Evolutionary conservation across 345 rosid genomes (phyloP), one percentile per base, ranked within the genome.

Genomic region (Aethionema arabicum): DNA sequence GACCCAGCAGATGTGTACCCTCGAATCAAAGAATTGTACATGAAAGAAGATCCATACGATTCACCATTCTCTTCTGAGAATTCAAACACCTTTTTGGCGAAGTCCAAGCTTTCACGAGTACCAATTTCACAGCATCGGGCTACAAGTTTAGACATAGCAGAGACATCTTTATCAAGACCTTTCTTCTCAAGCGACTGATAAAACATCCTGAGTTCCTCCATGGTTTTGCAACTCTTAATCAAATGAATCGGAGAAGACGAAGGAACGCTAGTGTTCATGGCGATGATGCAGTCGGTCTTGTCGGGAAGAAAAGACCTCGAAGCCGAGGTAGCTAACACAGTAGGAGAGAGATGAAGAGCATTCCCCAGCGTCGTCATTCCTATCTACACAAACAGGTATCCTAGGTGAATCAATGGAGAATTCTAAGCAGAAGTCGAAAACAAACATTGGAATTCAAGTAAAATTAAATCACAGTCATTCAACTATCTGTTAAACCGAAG

Each of bases 1-100:
- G 74, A 50, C 43, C 82, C 92, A 63, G 67, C 21, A 52, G 67
- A 61, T 32, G 85, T 70, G 36, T 69, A 83, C 3, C 86, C 85
- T 68, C 85, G 74, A 39, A 83, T 83, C 76, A 81, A 72, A 33
- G 84, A 72, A 67, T 81, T 85, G 75, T 74, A 79, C 78, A 76
- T 68, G 62, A 67, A 81, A 76, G 73, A 68, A 59, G 81, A 76
- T 39, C 78, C 70, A 8, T 7, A 58, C 14, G 65, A 62, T 42
- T 65, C 74, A 43, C 58, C 63, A 31, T 78, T 77, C 3, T 47
- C 70, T 2, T 56, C 59, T 29, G 69, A 82, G 54, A 51, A 11
- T 52, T 80, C 76, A 8, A 85, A 76, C 39, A 77, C 62, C 12
- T 76, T 60, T 48, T 63, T 77, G 2, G 91, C 88, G 52, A 77